Evolutionary conservation across 2,329 filamentous ascomycete genomes (phyloP), one percentile per base, ranked within the genome.

Genomic region (Sarocladiaceae sp.): DNA sequence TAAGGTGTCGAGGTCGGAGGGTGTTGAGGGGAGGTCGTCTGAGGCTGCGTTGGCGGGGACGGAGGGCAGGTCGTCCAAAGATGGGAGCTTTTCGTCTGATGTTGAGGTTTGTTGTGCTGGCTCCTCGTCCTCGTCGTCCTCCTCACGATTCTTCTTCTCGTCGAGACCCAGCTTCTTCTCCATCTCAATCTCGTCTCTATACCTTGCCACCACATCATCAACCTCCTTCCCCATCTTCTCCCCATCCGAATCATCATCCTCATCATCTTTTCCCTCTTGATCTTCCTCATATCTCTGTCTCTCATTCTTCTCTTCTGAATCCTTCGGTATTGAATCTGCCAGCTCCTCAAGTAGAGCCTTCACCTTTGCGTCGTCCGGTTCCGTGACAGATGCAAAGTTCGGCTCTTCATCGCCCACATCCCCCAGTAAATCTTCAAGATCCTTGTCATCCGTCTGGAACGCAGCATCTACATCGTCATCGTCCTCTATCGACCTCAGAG

Each of bases 161-260:
- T 82, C 76, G 76, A 94, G 93, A 59, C 80, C 88, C 39, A 87
- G 53, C 22, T 59, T 71, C 60, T 76, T 72, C 70, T 94, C 83
- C 54, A 82, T 87, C 48, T 94, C 88, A 20, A 84, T 87, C 73
- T 88, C 84, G 61, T 78, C 82, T 73, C 84, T 85, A 78, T 94
- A 94, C 75, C 91, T 93, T 72, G 84, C 79, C 61, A 94, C 84
- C 60, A 86, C 80, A 15, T 71, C 62, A 35, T 76, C 66, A 3
- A 74, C 67, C 48, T 77, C 69, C 4, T 62, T 64, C 4, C 62
- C 62, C 75, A 79, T 80, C 2, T 59, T 59, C 29, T 80, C 76
- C 1, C 72, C 72, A n/a, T 81, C 77, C 0, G 78, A 81, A 57
- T 79, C 67, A 48, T 73, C 68, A 0, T 65, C 66, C 1, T 65